phyloP scores from a whole-genome alignment of 1,284 basidiomycete genomes.

The Marasmius fiardii region DNA sequence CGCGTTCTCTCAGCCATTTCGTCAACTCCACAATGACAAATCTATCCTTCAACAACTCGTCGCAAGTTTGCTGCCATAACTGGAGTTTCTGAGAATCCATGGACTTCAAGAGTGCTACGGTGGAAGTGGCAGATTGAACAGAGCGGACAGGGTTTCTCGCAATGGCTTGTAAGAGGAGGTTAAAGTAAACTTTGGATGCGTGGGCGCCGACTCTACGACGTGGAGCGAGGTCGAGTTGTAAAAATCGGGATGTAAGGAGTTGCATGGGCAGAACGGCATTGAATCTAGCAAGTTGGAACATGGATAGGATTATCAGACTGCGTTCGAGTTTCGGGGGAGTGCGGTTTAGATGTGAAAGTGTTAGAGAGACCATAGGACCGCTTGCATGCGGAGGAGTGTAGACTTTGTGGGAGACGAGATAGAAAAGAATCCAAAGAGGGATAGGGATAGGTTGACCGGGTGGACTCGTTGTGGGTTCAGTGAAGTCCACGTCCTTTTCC shows the following conservation, averaged over 20 bases:
- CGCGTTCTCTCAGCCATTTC: constrained; percentile 40
- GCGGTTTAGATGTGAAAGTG: constrained; percentile 31
- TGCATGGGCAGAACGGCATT: constrained; percentile 41
- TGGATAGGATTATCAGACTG: constrained; percentile 43
- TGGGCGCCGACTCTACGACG: not conserved
- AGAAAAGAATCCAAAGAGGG: constrained; percentile 53
- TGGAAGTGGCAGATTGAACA: constrained; percentile 33
- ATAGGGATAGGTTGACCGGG: constrained; percentile 9
- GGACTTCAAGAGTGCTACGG: constrained; percentile 38
- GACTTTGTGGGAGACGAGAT: constrained; percentile 47
- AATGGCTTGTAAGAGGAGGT: constrained; percentile 53
- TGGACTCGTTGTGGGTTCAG: too few relatives aligned
- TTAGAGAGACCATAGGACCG: constrained; percentile 34
- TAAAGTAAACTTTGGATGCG: constrained; percentile 38
- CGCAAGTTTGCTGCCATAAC: constrained; percentile 4
- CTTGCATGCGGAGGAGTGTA: constrained; percentile 37
- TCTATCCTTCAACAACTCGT: constrained; percentile 3
- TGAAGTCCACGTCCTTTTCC: not conserved
- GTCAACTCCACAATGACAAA: constrained; percentile 35
- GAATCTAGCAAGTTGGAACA: constrained; percentile 47
- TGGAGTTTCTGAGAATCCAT: constrained; percentile 34
- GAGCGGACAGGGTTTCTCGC: constrained; percentile 38
- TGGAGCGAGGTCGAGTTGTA: constrained; percentile 32
- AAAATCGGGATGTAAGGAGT: constrained; percentile 40
- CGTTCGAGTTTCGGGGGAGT: constrained; percentile 32